A percentile compares a stretch with the other conserved stretches of the same genome.
Evolutionary conservation across 495 filamentous ascomycete species (phyloP).

Genomic region (Podospora anserina): DNA sequence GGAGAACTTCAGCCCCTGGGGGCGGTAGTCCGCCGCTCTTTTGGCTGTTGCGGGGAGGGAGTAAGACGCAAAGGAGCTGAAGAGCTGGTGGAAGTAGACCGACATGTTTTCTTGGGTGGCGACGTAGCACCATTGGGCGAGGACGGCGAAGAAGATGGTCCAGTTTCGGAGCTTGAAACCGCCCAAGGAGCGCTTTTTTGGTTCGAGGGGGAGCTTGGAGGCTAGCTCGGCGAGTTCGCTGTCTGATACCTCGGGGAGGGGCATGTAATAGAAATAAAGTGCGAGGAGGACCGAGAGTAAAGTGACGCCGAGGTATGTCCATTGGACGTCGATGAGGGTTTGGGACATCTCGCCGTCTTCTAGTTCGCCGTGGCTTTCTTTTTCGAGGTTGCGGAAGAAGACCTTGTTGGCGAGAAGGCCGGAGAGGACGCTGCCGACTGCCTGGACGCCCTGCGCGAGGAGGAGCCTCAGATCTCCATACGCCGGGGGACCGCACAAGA

Average conservation of each 20-base stretch:
- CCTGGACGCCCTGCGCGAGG: slow-evolving; percentile 66
- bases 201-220: slow-evolving; percentile 40
- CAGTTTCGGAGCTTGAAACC: slow-evolving; percentile 40
- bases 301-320: slow-evolving; percentile 72
- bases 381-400: slow-evolving; percentile 50
- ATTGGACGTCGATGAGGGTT: slow-evolving; percentile 64
- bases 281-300: slow-evolving; percentile 66
- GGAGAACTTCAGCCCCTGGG: slow-evolving; percentile 51
- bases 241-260: slow-evolving; percentile 52
- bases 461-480: slow-evolving; percentile 59
- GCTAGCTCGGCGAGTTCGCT: slow-evolving; percentile 47
- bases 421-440: slow-evolving; percentile 61
- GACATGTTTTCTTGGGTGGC: slow-evolving; percentile 69
- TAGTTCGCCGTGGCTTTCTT: neutral
- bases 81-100: slow-evolving; percentile 56
- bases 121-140: slow-evolving; percentile 73
- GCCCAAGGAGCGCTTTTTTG: slow-evolving; percentile 35
- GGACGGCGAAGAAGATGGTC: slow-evolving; percentile 58
- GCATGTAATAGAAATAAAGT: slow-evolving; percentile 58
- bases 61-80: slow-evolving; percentile 33
- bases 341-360: slow-evolving; percentile 11
- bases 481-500: slow-evolving; percentile 54
- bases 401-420: slow-evolving; percentile 65
- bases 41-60: slow-evolving; percentile 23
- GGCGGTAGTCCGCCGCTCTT: slow-evolving; percentile 12